A percentile compares a stretch with the other conserved stretches of the same genome.
Conservation (phyloP, 495 filamentous ascomycete genomes). For the Symbiotaphrina buchneri region DNA sequence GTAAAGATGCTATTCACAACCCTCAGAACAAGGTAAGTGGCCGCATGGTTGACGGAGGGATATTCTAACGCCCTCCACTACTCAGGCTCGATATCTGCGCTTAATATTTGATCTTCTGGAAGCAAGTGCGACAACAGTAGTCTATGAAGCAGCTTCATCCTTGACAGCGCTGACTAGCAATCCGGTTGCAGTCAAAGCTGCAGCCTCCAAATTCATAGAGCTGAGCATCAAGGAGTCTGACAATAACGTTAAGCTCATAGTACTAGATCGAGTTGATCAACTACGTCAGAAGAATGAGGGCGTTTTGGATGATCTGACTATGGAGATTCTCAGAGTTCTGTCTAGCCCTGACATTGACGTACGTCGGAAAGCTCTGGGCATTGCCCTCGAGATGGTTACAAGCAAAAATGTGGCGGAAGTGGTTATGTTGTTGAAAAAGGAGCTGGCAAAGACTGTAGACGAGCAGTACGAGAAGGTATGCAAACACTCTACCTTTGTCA, state of each 20-base stretch:
- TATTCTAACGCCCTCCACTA: not conserved
- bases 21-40: slow-evolving; percentile 63
- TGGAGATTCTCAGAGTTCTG: slow-evolving; percentile 94
- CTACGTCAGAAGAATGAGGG: slow-evolving; percentile 82
- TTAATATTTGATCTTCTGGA: slow-evolving; percentile 95
- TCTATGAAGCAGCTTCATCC: slow-evolving; percentile 98
- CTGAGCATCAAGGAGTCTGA: slow-evolving; percentile 91
- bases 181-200: slow-evolving; percentile 93
- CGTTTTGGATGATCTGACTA: slow-evolving; percentile 83
- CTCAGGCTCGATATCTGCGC: slow-evolving; percentile 65
- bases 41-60: not conserved
- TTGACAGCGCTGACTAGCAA: slow-evolving; percentile 86
- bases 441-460: slow-evolving; percentile 91
- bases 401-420: slow-evolving; percentile 99
- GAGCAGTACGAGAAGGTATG: slow-evolving; percentile 87
- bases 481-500: not conserved
- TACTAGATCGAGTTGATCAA: slow-evolving; percentile 83
- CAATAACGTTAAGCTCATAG: slow-evolving; percentile 98
- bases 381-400: slow-evolving; percentile 93
- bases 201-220: slow-evolving; percentile 89
- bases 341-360: slow-evolving; percentile 94
- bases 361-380: slow-evolving; percentile 69
- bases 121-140: slow-evolving; percentile 77
- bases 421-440: slow-evolving; percentile 87
- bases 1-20: slow-evolving; percentile 93